Base-by-base conservation (phyloP, 2,329 filamentous ascomycete species). In the Aspergillus felis region DNA sequence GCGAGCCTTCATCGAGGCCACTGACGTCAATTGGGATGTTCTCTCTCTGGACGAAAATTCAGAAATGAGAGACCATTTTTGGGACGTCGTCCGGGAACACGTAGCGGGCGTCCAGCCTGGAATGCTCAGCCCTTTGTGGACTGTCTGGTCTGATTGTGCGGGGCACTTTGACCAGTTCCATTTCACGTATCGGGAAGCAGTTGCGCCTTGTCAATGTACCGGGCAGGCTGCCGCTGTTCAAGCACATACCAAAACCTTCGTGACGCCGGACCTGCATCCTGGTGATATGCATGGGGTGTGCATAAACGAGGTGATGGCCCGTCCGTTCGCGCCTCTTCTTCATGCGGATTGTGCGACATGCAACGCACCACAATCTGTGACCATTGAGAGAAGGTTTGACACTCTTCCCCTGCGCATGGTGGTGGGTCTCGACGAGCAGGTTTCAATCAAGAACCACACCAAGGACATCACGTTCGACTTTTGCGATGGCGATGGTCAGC, bases 371-470 rank as follows among this genome's bases (percentile, higher is more conserved):
- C 20, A 54, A 1, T 49, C 50, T n/a, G 51, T 58, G 1, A 55
- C 17, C 28, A 50, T 52, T n/a, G 29, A 56, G 12, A 57, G 54
- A 48, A 50, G 17, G 27, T 64, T 74, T 14, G 48, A 55, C 3
- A 47, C 60, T 4, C 61, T 74, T 10, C 72, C 74, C 1, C 51
- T 68, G 53, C 71, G 73, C 4, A 52, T 76, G 46, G 69, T 65
- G 14, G 56, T 76, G 14, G 60, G 55, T 1, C 58, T 62, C 1
- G 60, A 65, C 42, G 32, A 42, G 1, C 35, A 48, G 10, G 51
- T 58, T 0, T 52, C 55, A 17, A 42, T 69, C 41, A 29, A 52
- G 3, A 57, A 64, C 5, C 70, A 73, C 54, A 72, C 71, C 10
- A 44, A 60, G 8, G 57, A 69, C 48, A 53, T 74, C 22, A 53